A percentile compares a stretch with the other conserved stretches of the same genome.
Conservation (phyloP, 2,329 filamentous ascomycete species). For the Stromatinia cepivora region DNA sequence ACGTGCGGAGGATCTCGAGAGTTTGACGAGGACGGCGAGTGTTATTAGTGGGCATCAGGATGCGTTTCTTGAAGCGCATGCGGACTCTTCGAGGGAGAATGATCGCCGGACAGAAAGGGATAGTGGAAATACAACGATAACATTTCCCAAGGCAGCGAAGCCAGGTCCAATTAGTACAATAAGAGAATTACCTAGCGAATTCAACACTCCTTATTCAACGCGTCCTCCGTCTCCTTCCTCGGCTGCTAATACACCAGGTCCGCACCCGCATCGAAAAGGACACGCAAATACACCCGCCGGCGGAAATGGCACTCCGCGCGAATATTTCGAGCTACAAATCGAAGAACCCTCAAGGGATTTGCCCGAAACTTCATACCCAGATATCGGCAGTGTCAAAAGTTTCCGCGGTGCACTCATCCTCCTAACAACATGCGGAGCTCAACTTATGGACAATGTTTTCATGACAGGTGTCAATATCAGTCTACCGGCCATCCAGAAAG, state of each 20-base stretch:
- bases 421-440: conserved; percentile 46
- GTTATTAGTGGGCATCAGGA: conserved; percentile 16
- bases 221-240: conserved; percentile 25
- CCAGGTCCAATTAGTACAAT: conserved; percentile 22
- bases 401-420: conserved; percentile 45
- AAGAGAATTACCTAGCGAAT: conserved; percentile 23
- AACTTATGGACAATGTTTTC: conserved; percentile 48
- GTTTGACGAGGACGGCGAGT: conserved; percentile 7
- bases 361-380: conserved; percentile 13
- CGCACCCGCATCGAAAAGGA: not conserved
- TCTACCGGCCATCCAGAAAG: conserved; percentile 45
- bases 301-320: not conserved
- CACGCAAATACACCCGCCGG: not conserved
- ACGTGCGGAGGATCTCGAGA: conserved; percentile 17
- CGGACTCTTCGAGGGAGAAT: not conserved
- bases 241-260: not conserved
- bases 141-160: conserved; percentile 18
- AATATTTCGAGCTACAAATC: conserved; percentile 15
- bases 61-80: conserved; percentile 10
- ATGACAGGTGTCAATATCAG: conserved; percentile 48
- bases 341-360: not conserved
- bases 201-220: conserved; percentile 25
- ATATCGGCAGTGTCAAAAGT: conserved; percentile 40
- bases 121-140: conserved; percentile 1
- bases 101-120: not conserved